These are phyloP conservation scores for Amanita brunnescens DNA, from an alignment of 768 basidiomycete species.

Conservation along the genomic window DNA sequence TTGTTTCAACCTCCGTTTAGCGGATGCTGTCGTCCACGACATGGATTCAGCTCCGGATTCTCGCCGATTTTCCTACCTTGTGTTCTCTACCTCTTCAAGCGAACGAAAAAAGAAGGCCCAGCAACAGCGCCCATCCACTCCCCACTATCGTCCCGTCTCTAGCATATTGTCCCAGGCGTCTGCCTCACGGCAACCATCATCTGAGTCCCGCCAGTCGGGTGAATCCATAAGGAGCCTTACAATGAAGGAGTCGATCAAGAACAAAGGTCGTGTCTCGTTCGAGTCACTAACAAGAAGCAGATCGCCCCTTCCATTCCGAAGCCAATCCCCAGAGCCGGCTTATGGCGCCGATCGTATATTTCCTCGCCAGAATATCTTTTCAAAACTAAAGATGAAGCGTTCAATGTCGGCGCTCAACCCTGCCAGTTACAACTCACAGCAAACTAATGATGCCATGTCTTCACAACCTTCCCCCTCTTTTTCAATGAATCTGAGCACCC, in stretches of 20 bases:
- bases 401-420: conserved; percentile 28
- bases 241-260: not conserved
- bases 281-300: conserved; percentile 12
- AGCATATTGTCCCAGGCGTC: conserved; percentile 20
- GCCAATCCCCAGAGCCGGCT: not conserved
- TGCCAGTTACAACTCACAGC: conserved; percentile 1
- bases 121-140: conserved; percentile 11
- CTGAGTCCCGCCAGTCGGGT: not conserved
- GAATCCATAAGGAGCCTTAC: not conserved
- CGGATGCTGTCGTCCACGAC: not conserved
- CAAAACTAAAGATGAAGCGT: conserved; percentile 26
- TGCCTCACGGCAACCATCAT: not conserved
- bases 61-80: not conserved
- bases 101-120: conserved; percentile 3
- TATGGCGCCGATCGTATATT: not conserved
- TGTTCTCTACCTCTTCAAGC: not conserved
- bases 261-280: conserved; percentile 8
- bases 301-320: conserved; percentile 12
- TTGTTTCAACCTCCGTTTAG: not conserved
- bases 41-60: not conserved
- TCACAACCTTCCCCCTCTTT: conserved; percentile 5
- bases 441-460: conserved; percentile 8
- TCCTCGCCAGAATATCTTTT: not conserved
- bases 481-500: not conserved
- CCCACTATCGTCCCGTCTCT: conserved; percentile 35